Evolutionary conservation across 441 rosid genomes (phyloP).

Genomic region (Gossypium gossypioides): DNA sequence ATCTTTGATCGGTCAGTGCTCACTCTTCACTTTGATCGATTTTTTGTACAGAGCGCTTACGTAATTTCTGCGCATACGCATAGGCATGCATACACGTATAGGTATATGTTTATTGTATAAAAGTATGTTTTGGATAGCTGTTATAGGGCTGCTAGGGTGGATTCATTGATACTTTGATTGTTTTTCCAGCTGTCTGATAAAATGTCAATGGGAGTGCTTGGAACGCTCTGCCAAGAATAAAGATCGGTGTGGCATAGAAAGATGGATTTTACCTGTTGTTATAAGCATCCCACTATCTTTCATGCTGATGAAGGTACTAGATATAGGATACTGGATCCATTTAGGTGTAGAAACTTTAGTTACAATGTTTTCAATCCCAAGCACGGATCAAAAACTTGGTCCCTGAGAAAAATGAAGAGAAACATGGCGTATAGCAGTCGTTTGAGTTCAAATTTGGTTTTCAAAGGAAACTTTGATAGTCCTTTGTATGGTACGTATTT

Average conservation of each 20-base stretch:
- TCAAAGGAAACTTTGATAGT: conserved; percentile 21
- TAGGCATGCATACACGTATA: neutral
- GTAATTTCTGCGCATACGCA: neutral
- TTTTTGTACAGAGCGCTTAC: neutral
- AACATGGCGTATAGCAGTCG: conserved; percentile 18
- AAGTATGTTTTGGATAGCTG: neutral
- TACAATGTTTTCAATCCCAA: conserved; percentile 23
- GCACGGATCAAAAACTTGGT: conserved; percentile 21
- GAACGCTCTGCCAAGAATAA: conserved; percentile 2
- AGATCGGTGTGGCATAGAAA: conserved; percentile 12
- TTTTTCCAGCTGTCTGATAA: conserved; percentile 34
- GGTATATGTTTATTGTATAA: neutral
- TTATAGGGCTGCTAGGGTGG: neutral
- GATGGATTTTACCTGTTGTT: conserved; percentile 50
- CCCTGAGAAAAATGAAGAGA: conserved; percentile 23
- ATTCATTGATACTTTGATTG: neutral
- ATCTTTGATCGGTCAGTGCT: conserved; percentile 28
- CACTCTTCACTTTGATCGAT: neutral
- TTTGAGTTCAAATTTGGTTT: conserved; percentile 25
- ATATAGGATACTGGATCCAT: conserved; percentile 22
- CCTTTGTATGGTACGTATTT: conserved; percentile 18
- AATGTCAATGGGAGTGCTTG: conserved; percentile 26
- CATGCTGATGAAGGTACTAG: conserved; percentile 23
- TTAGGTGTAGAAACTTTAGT: conserved; percentile 30
- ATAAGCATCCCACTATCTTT: conserved; percentile 34